These are phyloP conservation scores for Globisporangium barbulae DNA, from an alignment of 352 stramenopile genomes.

Conservation along the genomic window DNA sequence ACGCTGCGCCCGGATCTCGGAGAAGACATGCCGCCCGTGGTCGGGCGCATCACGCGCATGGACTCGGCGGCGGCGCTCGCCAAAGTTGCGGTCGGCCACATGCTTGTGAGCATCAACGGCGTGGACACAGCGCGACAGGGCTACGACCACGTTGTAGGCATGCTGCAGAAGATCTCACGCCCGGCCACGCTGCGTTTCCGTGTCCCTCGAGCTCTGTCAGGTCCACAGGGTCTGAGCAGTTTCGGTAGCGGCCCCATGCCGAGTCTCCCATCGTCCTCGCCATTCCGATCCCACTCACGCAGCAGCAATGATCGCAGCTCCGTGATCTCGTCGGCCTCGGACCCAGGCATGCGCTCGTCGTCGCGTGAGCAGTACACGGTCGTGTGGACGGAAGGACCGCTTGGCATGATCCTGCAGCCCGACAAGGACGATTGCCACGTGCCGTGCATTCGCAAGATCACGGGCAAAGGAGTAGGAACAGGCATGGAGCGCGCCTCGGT, in stretches of 20 bases:
- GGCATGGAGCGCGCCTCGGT: slow-evolving; percentile 81
- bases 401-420: slow-evolving; percentile 84
- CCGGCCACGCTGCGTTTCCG: slow-evolving; percentile 81
- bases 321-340: slow-evolving; percentile 35
- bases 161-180: slow-evolving; percentile 79
- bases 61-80: slow-evolving; percentile 78
- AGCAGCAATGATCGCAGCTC: slow-evolving; percentile 21
- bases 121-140: slow-evolving; percentile 83
- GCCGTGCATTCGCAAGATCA: slow-evolving; percentile 87
- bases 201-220: slow-evolving; percentile 52
- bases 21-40: slow-evolving; percentile 85
- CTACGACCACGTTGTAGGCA: slow-evolving; percentile 80
- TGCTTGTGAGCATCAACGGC: slow-evolving; percentile 89
- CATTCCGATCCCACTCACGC: slow-evolving; percentile 21
- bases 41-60: slow-evolving; percentile 83
- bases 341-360: slow-evolving; percentile 29
- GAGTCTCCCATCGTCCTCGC: slow-evolving; percentile 30
- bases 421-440: slow-evolving; percentile 87
- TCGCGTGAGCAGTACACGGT: slow-evolving; percentile 85
- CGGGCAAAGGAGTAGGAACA: slow-evolving; percentile 76
- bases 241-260: slow-evolving; percentile 7
- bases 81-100: slow-evolving; percentile 80
- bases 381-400: slow-evolving; percentile 79
- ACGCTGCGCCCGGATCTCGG: slow-evolving; percentile 80
- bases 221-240: neutral